Base-by-base conservation (phyloP, 1,284 basidiomycete genomes). In the Pascua sp. region DNA sequence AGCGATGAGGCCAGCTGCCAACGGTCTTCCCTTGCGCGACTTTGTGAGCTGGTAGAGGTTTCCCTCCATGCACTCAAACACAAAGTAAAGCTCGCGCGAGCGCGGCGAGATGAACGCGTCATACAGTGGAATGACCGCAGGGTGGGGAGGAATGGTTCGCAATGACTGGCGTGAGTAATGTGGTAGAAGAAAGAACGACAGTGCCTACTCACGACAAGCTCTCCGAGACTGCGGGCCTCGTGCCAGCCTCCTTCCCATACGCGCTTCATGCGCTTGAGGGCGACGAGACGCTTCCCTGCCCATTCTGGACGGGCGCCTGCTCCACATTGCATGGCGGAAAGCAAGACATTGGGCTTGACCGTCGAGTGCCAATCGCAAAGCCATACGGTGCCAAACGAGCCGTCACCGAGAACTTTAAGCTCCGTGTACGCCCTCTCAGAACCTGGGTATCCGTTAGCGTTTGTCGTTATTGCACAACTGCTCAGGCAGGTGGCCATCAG, bases 41-140 rank as follows among this genome's bases (percentile, higher is more conserved):
- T 96, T 98, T 78, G 97, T 96, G 78, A 99, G 89, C 78, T 99
- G 96, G 78, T 96, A 98, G 57, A 99, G 85, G 78, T 99, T 98
- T 67, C 96, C 96, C 78, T 99, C 96, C 96, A 99, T 98, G 74
- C 93, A 94, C 79, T 99, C 96, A 77, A 99, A 98, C 51, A 98
- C 96, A 73, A 98, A 98, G 79, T 98, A 97, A 66, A 99, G 89
- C 79, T 98, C 93, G 76, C 90, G 91, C 54, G 91, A 86, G 62
- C 86, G 83, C 1, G 94, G 94, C 48, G 94, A 86, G 67, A 98
- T 88, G 80, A 98, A 99, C 69, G 93, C 95, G 78, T 99, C 96
- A 81, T 98, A 98, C 62, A 99, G 83, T 52, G 96, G 94, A 74
- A 99, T 98, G 79, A 98, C 92, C 77, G 96, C 94, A 43, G 90